Evolutionary conservation across 2,329 filamentous ascomycete genomes (phyloP), one percentile per base, ranked within the genome.

Genomic region (Sporothrix curviconia): DNA sequence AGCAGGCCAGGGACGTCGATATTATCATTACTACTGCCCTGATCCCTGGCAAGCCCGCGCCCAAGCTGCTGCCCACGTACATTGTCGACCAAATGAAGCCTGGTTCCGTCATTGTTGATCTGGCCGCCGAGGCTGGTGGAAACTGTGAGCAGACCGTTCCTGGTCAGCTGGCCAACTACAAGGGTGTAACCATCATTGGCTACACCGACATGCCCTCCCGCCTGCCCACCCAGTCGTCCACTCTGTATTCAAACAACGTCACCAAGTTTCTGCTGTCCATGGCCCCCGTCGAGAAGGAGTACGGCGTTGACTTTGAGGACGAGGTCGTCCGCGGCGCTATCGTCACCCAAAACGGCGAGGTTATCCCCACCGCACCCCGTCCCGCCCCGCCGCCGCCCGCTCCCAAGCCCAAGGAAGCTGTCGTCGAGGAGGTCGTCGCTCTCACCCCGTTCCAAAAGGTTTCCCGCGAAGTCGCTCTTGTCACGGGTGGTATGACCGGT

Each of bases 1-100:
- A 94, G 64, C 91, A 95, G 70, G 89, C 87, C 60, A 81, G 83
- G 59, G 91, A 96, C 39, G 90, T 95, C 53, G 90, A 96, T 70
- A 95, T 96, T 62, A 88, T 96, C 60, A 88, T 96, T 68, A 95
- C 90, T 1, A 96, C 91, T 1, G 91, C 91, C n/a, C 72, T 95
- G 65, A 95, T 96, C 60, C 91, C 91, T 0, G 91, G 90, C 57
- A 87, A 81, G 64, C 87, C 87, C 28, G 90, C 90, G 0, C 91
- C 91, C 0, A 92, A 87, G 66, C 77, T 96, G 30, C 92, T 96
- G 65, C 92, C 87, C 4, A 88, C 89, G 71, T 72, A 83, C 63
- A 90, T 90, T 82, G 78, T 92, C 28, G 80, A 86, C 63, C 85
- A 87, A 44, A 95, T 96, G 90, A 95, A 89, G 69, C 90, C 90